phyloP scores from a whole-genome alignment of 2,329 filamentous ascomycete species.

The Diaporthe velutina region DNA sequence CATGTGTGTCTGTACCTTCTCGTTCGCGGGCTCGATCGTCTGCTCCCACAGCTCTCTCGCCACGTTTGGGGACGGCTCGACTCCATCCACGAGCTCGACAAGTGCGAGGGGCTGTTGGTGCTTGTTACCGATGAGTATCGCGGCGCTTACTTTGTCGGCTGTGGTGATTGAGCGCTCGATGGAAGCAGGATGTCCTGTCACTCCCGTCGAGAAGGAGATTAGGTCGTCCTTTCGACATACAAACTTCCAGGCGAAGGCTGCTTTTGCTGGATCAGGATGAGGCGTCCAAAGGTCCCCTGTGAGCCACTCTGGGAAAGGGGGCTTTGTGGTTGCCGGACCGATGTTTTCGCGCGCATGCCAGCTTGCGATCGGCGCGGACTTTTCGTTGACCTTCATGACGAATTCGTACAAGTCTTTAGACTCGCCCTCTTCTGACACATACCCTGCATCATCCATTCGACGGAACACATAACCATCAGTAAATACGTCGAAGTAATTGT shows the following conservation, averaged over 20 bases:
- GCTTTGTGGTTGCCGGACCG: slow-evolving; percentile 24
- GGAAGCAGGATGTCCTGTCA: slow-evolving; percentile 41
- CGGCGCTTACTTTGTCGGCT: slow-evolving; percentile 34
- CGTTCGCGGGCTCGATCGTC: slow-evolving; percentile 41
- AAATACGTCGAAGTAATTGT: slow-evolving; percentile 42
- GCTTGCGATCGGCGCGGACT: slow-evolving; percentile 38
- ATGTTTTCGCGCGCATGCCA: slow-evolving; percentile 39
- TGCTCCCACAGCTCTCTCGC: slow-evolving; percentile 39
- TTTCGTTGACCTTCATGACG: slow-evolving; percentile 37
- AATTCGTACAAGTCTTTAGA: slow-evolving; percentile 41
- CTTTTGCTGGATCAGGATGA: slow-evolving; percentile 43
- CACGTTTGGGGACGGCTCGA: slow-evolving; percentile 26
- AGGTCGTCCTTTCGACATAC: slow-evolving; percentile 46
- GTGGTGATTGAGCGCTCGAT: slow-evolving; percentile 40
- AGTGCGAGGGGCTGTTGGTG: slow-evolving; percentile 42
- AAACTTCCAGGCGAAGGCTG: slow-evolving; percentile 42
- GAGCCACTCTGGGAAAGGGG: slow-evolving; percentile 39
- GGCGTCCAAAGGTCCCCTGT: slow-evolving; percentile 44
- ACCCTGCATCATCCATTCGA: slow-evolving; percentile 36
- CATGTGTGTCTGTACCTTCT: slow-evolving; percentile 38
- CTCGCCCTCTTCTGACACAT: slow-evolving; percentile 34
- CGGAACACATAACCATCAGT: slow-evolving; percentile 40
- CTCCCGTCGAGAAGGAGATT: slow-evolving; percentile 41
- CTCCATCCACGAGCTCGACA: slow-evolving; percentile 37
- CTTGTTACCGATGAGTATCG: slow-evolving; percentile 40